Evolutionary conservation across 2,329 filamentous ascomycete species (phyloP), one percentile per base, ranked within the genome.

Genomic region (Monosporascus sp.): DNA sequence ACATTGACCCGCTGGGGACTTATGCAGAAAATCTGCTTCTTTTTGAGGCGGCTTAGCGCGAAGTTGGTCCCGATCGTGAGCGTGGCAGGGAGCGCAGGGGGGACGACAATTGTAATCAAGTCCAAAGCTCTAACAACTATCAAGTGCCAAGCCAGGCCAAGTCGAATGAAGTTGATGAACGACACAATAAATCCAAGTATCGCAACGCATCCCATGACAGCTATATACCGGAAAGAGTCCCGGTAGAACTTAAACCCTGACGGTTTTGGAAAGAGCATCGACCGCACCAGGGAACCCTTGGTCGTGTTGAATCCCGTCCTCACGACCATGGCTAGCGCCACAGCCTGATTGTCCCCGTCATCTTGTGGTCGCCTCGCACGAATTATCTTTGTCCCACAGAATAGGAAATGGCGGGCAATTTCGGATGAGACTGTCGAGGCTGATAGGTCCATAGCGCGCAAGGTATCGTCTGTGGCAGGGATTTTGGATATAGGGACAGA

Each of bases 201-300:
- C 22, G 94, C 95, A 62, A 99, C 86, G 43, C 85, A 74, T 6
- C 82, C 93, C 94, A 99, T 99, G 55, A 99, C 94, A 4, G 89
- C 91, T 55, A 99, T 97, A 69, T 99, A 99, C 22, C 92, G 85
- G 73, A 99, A 99, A 0, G 93, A 97, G 70, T 99, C 94, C 43
- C 91, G 85, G 70, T 99, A 99, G 68, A 99, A 99, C 65, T 95
- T 97, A 81, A 99, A 99, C 0, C 93, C 93, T 1, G 93, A 96
- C 1, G 94, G 94, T 66, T 99, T 99, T 0, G 94, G 95, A 67
- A 99, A 99, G 38, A 99, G 81, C 93, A 99, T 99, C 1, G 94
- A 97, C 24, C 94, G 88, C 55, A 99, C 91, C 19, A 99, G 76
- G 9, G 94, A 90, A 24, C 94, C 94, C 69, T 99, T 99, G 2